Base-by-base conservation (phyloP, 345 rosid genomes). In the Trapa incisa region DNA sequence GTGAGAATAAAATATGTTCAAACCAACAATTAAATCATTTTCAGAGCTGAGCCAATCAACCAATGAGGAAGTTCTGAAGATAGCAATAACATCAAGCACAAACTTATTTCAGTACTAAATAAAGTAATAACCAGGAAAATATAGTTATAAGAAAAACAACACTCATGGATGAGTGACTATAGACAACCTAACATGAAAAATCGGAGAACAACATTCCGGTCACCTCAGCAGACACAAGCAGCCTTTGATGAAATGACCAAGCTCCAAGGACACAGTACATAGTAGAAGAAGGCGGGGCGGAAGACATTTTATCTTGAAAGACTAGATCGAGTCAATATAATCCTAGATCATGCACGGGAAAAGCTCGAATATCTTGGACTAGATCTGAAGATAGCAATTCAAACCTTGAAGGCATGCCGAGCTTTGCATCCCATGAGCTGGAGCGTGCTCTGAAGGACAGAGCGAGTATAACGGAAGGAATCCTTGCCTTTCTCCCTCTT, bases 401-500 rank as follows among this genome's bases (percentile, higher is more conserved):
- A 60, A 35, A 94, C 99, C 96, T 94, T 94, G 75, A 91, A 94
- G 68, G 97, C 99, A 72, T 94, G 99, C 43, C 96, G 92, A 13
- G 99, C 84, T 78, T 94, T 94, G 79, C 99, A 94, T 36, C 97
- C 99, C 90, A 94, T 94, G 53, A 94, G 89, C 75, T 91, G 97
- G 69, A 94, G 91, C 75, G 96, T 84, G 53, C 95, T 87, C 79
- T 91, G 99, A 74, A 94, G 78, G 83, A 89, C 91, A 45, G 97
- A 77, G 67, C 97, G 95, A 69, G 97, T 85, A 65, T 89, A 94
- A 10, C 96, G 79, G 58, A 89, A 94, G 66, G 97, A 86, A 61
- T 77, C 88, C 71, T 74, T 82, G 3, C 70, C 80, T 61, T 67
- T 67, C 43, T 70, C 73, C 66, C 74, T 74, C 74, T 61, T 81